Conservation (phyloP, 192 early-diverging fungal species). For the Linnemannia zychae region DNA sequence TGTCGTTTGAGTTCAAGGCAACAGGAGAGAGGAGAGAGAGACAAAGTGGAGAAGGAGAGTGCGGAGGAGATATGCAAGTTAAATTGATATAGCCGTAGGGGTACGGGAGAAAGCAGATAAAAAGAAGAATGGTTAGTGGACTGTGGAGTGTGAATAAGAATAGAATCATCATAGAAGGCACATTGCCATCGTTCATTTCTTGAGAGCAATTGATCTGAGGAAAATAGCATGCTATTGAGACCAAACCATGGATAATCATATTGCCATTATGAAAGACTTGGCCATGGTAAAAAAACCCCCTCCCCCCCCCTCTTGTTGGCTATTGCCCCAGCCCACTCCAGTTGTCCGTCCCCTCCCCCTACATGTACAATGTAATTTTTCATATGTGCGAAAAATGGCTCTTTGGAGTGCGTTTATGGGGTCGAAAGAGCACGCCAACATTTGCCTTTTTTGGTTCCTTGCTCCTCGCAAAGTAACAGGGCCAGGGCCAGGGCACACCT, state of each 20-base stretch:
- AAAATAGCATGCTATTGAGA: neutral
- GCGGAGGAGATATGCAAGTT: slow-evolving; percentile 15
- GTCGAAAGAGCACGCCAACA: slow-evolving; percentile 1
- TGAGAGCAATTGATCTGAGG: neutral
- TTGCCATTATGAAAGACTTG: neutral
- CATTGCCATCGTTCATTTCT: neutral
- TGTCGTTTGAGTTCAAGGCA: too few species aligned
- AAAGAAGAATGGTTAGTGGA: slow-evolving; percentile 6
- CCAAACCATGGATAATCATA: slow-evolving; percentile 4
- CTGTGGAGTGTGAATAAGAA: slow-evolving; percentile 15
- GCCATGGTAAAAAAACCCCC: too few species aligned
- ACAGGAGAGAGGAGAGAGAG: neutral
- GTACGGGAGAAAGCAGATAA: neutral
- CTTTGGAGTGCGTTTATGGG: neutral
- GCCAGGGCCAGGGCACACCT: too few species aligned
- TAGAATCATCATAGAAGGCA: neutral
- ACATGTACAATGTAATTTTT: too few species aligned
- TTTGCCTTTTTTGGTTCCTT: neutral
- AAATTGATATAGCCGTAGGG: slow-evolving; percentile 18
- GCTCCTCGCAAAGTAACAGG: too few species aligned
- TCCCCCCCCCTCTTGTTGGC: neutral
- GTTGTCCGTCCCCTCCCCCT: neutral
- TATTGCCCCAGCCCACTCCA: neutral
- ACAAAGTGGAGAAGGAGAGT: neutral
- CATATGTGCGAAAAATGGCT: too few species aligned